Evolutionary conservation across 1,284 basidiomycete species (phyloP).

Genomic region (Volvariella surrecta): DNA sequence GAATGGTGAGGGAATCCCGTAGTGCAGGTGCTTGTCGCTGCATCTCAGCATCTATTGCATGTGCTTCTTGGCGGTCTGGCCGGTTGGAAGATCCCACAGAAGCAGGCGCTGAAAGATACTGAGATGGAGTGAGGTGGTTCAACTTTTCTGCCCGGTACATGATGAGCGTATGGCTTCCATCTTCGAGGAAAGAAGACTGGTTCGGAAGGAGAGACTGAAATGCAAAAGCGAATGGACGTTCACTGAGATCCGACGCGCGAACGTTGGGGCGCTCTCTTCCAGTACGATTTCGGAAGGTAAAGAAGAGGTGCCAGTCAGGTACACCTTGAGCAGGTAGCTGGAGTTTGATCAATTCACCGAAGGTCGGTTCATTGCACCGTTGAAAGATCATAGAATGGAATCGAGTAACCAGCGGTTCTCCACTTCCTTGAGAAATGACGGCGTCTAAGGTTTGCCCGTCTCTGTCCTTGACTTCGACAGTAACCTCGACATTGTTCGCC

Average conservation of each 20-base stretch:
- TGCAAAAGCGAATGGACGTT: slow-evolving; percentile 86
- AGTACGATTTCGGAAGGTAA: slow-evolving; percentile 83
- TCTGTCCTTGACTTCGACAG: slow-evolving; percentile 78
- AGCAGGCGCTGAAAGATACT: slow-evolving; percentile 60
- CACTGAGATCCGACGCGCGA: slow-evolving; percentile 34
- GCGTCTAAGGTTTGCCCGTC: slow-evolving; percentile 70
- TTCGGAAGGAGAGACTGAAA: slow-evolving; percentile 86
- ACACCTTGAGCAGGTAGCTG: slow-evolving; percentile 63
- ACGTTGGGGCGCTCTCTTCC: slow-evolving; percentile 37
- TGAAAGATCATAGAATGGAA: slow-evolving; percentile 90
- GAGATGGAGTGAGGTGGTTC: slow-evolving; percentile 48
- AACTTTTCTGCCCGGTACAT: slow-evolving; percentile 77
- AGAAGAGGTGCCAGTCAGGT: slow-evolving; percentile 86
- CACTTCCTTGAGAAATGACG: slow-evolving; percentile 78
- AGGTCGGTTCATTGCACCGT: slow-evolving; percentile 81
- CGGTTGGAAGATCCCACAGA: slow-evolving; percentile 31
- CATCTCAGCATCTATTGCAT: slow-evolving; percentile 54
- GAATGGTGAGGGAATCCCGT: slow-evolving; percentile 74
- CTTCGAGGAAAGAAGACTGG: slow-evolving; percentile 76
- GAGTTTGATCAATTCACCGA: slow-evolving; percentile 90
- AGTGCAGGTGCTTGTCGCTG: slow-evolving; percentile 59
- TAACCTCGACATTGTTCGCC: slow-evolving; percentile 80
- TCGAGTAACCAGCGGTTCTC: slow-evolving; percentile 72
- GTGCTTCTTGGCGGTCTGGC: slow-evolving; percentile 20
- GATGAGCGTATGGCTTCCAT: slow-evolving; percentile 82